Evolutionary conservation across 169 alveolate species (phyloP).

Genomic region (Theileria luwenshuni): DNA sequence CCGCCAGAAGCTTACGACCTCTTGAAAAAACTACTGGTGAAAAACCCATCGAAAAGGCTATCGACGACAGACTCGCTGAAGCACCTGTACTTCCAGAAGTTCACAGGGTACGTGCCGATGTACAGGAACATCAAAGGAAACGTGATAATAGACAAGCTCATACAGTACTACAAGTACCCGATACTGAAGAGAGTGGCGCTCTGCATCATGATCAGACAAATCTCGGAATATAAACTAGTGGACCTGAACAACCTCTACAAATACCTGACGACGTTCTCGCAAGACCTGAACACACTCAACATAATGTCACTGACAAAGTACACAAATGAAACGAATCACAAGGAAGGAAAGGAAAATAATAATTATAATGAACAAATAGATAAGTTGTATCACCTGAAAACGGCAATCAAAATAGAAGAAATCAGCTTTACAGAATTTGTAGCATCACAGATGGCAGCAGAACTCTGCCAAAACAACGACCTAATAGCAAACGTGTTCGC

Average conservation of each 20-base stretch:
- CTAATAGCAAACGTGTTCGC: slow-evolving; percentile 62
- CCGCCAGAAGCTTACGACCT: slow-evolving; percentile 90
- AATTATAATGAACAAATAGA: slow-evolving; percentile 7
- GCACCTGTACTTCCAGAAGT: slow-evolving; percentile 84
- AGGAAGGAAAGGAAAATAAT: not conserved
- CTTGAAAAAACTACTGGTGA: slow-evolving; percentile 83
- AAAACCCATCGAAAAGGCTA: slow-evolving; percentile 84
- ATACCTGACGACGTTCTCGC: slow-evolving; percentile 48
- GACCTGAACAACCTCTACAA: slow-evolving; percentile 33
- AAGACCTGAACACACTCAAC: slow-evolving; percentile 2
- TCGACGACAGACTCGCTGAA: slow-evolving; percentile 88
- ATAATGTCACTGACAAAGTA: slow-evolving; percentile 5
- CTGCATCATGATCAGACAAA: slow-evolving; percentile 62
- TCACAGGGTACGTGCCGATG: slow-evolving; percentile 31
- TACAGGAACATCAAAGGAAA: slow-evolving; percentile 7
- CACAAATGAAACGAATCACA: not conserved
- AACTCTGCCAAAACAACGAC: slow-evolving; percentile 45
- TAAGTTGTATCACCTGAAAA: slow-evolving; percentile 24
- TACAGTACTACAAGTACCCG: slow-evolving; percentile 51
- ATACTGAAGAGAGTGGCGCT: slow-evolving; percentile 57
- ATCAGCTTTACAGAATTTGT: slow-evolving; percentile 63
- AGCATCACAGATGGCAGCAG: slow-evolving; percentile 56
- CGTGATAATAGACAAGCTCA: slow-evolving; percentile 1
- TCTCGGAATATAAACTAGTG: slow-evolving; percentile 25
- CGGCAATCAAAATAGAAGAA: slow-evolving; percentile 26